phyloP scores from a whole-genome alignment of 768 basidiomycete genomes.

The Mycena rosella region DNA sequence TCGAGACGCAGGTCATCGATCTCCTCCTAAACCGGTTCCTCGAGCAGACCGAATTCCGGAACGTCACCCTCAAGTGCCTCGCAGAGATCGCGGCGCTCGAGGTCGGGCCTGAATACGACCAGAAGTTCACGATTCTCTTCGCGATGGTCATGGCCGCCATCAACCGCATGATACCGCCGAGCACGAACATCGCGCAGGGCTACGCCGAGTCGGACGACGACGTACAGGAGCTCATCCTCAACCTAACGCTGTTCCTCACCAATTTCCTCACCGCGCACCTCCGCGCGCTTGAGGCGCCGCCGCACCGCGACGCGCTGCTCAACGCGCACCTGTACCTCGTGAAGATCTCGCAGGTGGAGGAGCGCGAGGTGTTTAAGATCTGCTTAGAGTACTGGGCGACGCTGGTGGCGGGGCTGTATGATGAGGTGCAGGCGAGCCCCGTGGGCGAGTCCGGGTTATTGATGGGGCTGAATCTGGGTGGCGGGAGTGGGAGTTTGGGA shows the following conservation, averaged over 20 bases:
- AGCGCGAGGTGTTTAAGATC: constrained; percentile 99
- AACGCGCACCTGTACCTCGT: constrained; percentile 99
- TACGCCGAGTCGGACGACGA: constrained; percentile 91
- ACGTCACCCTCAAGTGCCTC: constrained; percentile 95
- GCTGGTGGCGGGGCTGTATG: constrained; percentile 95
- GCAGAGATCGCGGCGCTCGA: constrained; percentile 96
- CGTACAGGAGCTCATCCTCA: constrained; percentile 96
- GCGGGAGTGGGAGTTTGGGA: constrained; percentile 58
- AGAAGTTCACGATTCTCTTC: constrained; percentile 97
- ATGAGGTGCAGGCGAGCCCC: constrained; percentile 93
- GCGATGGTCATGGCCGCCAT: constrained; percentile 97
- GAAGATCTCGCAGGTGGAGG: constrained; percentile 97
- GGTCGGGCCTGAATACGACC: constrained; percentile 96
- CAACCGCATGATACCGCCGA: constrained; percentile 96
- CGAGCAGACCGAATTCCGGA: constrained; percentile 96
- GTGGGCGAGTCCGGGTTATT: constrained; percentile 89
- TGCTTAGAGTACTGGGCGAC: constrained; percentile 98
- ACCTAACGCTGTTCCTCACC: constrained; percentile 94
- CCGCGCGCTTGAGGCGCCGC: constrained; percentile 90
- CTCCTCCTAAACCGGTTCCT: constrained; percentile 96
- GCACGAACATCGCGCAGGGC: constrained; percentile 92
- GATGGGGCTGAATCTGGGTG: constrained; percentile 91
- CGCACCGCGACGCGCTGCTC: constrained; percentile 90
- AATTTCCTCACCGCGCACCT: constrained; percentile 96
- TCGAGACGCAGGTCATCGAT: constrained; percentile 98